Base-by-base conservation (phyloP, 495 filamentous ascomycete species). In the Penicillium alfredii region DNA sequence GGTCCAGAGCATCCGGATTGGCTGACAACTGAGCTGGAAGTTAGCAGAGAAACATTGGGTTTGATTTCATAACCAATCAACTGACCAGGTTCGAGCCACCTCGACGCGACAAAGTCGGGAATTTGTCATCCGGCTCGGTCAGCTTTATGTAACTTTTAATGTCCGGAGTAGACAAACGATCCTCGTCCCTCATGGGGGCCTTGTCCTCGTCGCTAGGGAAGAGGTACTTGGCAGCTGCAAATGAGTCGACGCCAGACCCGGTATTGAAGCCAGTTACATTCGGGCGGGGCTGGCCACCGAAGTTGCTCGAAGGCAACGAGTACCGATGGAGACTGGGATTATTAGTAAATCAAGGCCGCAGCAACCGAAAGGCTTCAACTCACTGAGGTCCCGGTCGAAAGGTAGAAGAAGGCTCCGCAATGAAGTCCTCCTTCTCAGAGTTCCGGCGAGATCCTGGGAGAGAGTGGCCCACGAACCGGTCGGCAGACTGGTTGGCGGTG, bases 381-480 rank as follows among this genome's bases (percentile, higher is more conserved):
- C 56, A 72, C 68, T 58, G 58, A 21, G 58, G 56, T 4, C 51
- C 57, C 6, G 62, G 51, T 0, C 66, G 63, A 28, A 61, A 61
- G 13, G 57, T 47, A 8, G 62, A 54, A 2, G 50, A 34, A 20
- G 56, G 49, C 16, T 67, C 61, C 23, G 58, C 39, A 16, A 54
- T 39, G 24, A 64, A 66, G 5, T 65, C 66, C 8, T 72, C 66
- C 42, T 69, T 66, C 35, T 72, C 68, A 2, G 68, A 72, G 40
- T 72, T 72, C 11, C 92, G 84, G 44, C 89, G 74, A 44, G 89
- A 89, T 19, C 80, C 78, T 14, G 90, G 90, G 20, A 94, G 79
- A 25, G 90, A 96, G 51, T 84, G 84, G 10, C 87, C 90, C 2
- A 56, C 56, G 26, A 70, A 67, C 2, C 62, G 84, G 74, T 68